Percentiles rank a stretch among this genome's conserved stretches.
These are phyloP conservation scores for Penicillium alfredii DNA, from an alignment of 495 filamentous ascomycete genomes.

Conservation along the genomic window DNA sequence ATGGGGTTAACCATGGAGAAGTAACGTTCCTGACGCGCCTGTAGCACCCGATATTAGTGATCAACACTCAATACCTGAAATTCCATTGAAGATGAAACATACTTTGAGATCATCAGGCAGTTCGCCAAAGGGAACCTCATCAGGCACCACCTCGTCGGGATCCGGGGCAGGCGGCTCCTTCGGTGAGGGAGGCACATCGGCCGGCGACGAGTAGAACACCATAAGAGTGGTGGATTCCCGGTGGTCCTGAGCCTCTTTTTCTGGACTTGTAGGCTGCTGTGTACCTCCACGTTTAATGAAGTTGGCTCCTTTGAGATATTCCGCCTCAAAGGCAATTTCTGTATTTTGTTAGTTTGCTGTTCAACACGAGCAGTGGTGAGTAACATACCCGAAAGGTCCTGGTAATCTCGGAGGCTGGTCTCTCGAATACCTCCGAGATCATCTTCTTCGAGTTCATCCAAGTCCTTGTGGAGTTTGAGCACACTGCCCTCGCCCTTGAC, in stretches of 20 bases:
- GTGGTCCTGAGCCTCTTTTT: constrained; percentile 61
- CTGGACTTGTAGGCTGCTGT: constrained; percentile 51
- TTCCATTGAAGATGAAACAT: constrained; percentile 8
- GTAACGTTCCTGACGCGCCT: constrained; percentile 45
- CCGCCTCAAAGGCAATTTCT: constrained; percentile 52
- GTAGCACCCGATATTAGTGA: constrained; percentile 6
- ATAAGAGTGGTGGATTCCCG: constrained; percentile 76
- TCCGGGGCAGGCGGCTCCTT: constrained; percentile 58
- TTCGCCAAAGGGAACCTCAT: constrained; percentile 42
- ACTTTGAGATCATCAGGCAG: constrained; percentile 45
- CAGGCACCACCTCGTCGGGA: constrained; percentile 28
- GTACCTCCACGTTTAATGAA: constrained; percentile 61
- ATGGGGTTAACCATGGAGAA: constrained; percentile 36
- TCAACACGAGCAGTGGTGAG: not conserved
- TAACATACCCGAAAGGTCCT: constrained; percentile 35
- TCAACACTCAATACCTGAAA: not conserved
- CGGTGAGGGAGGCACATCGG: constrained; percentile 72
- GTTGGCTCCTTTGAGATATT: constrained; percentile 42
- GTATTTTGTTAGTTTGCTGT: too few species aligned
- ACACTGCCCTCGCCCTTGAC: constrained; percentile 73
- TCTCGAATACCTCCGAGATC: constrained; percentile 52
- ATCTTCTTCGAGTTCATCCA: constrained; percentile 60
- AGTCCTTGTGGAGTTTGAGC: constrained; percentile 64
- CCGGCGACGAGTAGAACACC: constrained; percentile 67
- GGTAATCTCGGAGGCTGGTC: constrained; percentile 41